Percentiles rank a stretch among this genome's conserved stretches.
phyloP scores from a whole-genome alignment of 768 basidiomycete species.

The Lactarius sp. region DNA sequence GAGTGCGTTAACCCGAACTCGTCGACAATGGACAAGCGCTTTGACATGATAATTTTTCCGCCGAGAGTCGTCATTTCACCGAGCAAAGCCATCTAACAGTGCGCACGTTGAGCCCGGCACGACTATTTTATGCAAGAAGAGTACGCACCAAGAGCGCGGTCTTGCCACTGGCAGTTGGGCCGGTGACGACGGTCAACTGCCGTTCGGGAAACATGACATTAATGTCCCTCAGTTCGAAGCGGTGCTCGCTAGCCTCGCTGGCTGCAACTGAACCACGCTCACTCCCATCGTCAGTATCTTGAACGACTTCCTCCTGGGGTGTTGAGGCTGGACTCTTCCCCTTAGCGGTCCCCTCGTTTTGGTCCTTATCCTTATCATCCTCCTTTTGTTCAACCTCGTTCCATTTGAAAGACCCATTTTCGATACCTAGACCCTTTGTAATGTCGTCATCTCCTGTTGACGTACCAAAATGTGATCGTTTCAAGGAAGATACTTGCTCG shows the following conservation, averaged over 20 bases:
- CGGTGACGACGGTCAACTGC: slow-evolving; percentile 64
- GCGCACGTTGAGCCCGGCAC: neutral
- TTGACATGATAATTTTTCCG: slow-evolving; percentile 59
- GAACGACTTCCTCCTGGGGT: slow-evolving; percentile 13
- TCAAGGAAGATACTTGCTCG: slow-evolving; percentile 55
- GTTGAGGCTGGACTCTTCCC: slow-evolving; percentile 6
- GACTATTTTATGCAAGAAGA: neutral
- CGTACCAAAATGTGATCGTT: slow-evolving; percentile 32
- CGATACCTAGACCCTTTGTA: slow-evolving; percentile 43
- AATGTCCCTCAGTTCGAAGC: slow-evolving; percentile 66
- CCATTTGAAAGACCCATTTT: slow-evolving; percentile 53
- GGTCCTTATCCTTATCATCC: slow-evolving; percentile 28
- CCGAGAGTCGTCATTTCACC: slow-evolving; percentile 64
- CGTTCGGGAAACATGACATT: slow-evolving; percentile 68
- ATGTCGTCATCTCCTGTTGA: slow-evolving; percentile 26
- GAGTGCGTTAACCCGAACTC: slow-evolving; percentile 53
- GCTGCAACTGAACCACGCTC: slow-evolving; percentile 26
- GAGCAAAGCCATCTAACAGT: slow-evolving; percentile 55
- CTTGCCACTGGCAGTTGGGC: slow-evolving; percentile 81
- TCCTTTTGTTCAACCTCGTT: slow-evolving; percentile 42
- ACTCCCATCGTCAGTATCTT: slow-evolving; percentile 26
- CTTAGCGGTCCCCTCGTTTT: slow-evolving; percentile 26
- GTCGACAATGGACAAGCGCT: slow-evolving; percentile 56
- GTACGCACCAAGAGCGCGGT: slow-evolving; percentile 62
- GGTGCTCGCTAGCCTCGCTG: slow-evolving; percentile 35